Base-by-base conservation (phyloP, 352 stramenopile species). In the Aphanomyces astaci region DNA sequence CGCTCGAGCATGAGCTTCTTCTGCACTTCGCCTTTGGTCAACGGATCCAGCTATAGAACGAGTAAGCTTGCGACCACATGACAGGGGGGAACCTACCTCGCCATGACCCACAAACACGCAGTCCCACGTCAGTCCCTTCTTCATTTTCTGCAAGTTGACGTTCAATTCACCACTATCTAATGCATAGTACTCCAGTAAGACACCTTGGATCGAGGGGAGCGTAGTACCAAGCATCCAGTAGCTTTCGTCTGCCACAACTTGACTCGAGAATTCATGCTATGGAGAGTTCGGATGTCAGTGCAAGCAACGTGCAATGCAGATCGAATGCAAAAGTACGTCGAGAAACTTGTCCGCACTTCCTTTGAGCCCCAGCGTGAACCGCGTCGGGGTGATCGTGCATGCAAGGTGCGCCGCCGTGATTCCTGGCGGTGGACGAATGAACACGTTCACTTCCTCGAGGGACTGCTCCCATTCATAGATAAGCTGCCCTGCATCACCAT, bases 391-490 rank as follows among this genome's bases (percentile, higher is more conserved):
- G 75, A 99, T 98, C 33, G 88, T 86, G 64, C 87, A 96, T 52
- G 92, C 74, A 43, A 98, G 89, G 28, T 90, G 73, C 66, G 82
- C 80, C 31, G 88, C 87, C 30, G 74, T 89, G 64, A 98, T 70
- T 52, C 86, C 80, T 28, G 83, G 80, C 10, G 96, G 95, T 52
- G 96, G 86, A 31, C 82, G 80, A 70, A 99, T 95, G 77, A 96
- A 99, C 56, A 99, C 71, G 36, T 95, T 98, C 11, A 98, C 84
- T 76, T 98, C 92, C 67, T 97, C 88, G 72, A 97, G 76, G 32
- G 87, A 96, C 74, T 97, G 95, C 71, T 99, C 95, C 95, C 96
- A 99, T 74, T 99, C 95, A 75, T 99, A 99, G 13, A 99, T 83
- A 65, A 85, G 76, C 63, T 76, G 84, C 55, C 74, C 86, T 94